phyloP scores from a whole-genome alignment of 768 basidiomycete genomes.

The Kwoniella newhampshirensis region DNA sequence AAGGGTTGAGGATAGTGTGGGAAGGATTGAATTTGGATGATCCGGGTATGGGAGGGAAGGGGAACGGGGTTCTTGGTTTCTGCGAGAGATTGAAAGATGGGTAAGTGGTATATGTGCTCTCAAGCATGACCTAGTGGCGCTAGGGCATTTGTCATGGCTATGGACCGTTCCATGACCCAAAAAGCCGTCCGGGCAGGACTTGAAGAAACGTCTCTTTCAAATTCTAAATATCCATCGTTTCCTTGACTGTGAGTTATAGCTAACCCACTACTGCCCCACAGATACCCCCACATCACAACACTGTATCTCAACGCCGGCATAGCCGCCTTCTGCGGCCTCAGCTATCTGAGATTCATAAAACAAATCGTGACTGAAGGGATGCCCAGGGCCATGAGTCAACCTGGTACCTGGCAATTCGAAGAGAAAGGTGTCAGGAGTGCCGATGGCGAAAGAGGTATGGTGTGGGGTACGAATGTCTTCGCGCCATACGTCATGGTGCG shows the following conservation, averaged over 20 bases:
- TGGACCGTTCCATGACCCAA: no score
- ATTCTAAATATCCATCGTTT: background rate
- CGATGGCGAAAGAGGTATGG: conserved; percentile 49
- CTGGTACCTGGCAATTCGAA: conserved; percentile 43
- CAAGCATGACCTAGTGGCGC: no score
- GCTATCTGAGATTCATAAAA: conserved; percentile 33
- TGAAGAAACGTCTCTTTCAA: no score
- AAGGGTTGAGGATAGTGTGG: conserved; percentile 47
- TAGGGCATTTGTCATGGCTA: no score
- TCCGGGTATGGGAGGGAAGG: conserved; percentile 32
- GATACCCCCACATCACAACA: conserved; percentile 52
- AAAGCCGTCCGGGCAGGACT: no score
- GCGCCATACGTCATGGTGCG: conserved; percentile 49
- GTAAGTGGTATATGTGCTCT: no score
- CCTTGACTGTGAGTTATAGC: background rate
- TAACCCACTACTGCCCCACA: conserved; percentile 6
- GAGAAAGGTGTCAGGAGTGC: conserved; percentile 41
- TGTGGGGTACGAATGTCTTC: conserved; percentile 50
- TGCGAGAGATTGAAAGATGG: conserved; percentile 35
- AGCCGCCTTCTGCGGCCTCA: conserved; percentile 38
- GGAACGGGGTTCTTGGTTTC: conserved; percentile 44
- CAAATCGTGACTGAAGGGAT: conserved; percentile 39
- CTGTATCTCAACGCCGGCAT: conserved; percentile 53
- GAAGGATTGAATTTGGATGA: conserved; percentile 48
- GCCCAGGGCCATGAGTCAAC: conserved; percentile 35